Evolutionary conservation across 805 yeast genomes (phyloP).

Genomic region (Cyberlindnera petersonii): DNA sequence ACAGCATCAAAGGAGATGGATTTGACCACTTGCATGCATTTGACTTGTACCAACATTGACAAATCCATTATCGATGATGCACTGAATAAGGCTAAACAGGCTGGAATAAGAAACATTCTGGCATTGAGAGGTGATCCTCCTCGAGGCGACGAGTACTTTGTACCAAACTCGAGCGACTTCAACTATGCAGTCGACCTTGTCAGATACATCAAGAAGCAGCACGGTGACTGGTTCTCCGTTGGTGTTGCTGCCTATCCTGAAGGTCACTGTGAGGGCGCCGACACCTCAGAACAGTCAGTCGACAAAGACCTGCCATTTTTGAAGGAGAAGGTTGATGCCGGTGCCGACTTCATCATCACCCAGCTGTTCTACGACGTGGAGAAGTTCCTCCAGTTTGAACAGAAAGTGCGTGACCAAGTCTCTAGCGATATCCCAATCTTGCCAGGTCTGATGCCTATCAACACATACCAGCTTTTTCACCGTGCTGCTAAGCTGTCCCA

Average conservation of each 20-base stretch:
- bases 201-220: constrained; percentile 66
- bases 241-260: constrained; percentile 99
- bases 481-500: constrained; percentile 88
- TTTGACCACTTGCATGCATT: constrained; percentile 88
- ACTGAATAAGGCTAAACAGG: constrained; percentile 58
- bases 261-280: constrained; percentile 89
- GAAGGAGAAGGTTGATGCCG: constrained; percentile 84
- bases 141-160: constrained; percentile 62
- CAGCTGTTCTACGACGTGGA: constrained; percentile 89
- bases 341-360: constrained; percentile 90
- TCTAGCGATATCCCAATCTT: constrained; percentile 52
- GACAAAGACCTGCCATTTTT: constrained; percentile 71
- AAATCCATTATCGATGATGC: constrained; percentile 75
- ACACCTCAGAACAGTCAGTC: constrained; percentile 59
- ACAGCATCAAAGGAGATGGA: constrained; percentile 71
- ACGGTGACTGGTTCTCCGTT: constrained; percentile 87
- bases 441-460: constrained; percentile 91
- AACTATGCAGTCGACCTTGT: constrained; percentile 83
- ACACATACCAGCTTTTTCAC: constrained; percentile 74
- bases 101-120: constrained; percentile 83
- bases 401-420: constrained; percentile 39
- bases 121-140: constrained; percentile 98
- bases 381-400: constrained; percentile 66
- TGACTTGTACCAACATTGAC: constrained; percentile 94
- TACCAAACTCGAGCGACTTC: constrained; percentile 41